A percentile compares a stretch with the other conserved stretches of the same genome.
Conservation (phyloP, 257 asterid genomes). For the Primulina eburnea region DNA sequence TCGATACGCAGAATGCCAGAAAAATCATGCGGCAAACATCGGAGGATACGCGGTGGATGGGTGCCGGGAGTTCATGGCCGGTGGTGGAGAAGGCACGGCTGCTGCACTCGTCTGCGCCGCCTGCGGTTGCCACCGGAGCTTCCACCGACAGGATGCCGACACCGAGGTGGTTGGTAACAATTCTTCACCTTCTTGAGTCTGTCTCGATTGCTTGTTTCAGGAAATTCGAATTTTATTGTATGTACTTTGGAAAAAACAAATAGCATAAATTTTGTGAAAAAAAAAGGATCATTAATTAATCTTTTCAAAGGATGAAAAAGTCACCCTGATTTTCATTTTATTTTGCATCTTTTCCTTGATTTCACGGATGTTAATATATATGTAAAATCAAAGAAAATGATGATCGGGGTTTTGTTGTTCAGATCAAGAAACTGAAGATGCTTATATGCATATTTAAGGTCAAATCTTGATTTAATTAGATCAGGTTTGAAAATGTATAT, state of each 20-base stretch:
- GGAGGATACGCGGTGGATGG: slow-evolving; percentile 69
- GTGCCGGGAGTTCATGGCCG: slow-evolving; percentile 68
- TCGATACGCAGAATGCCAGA: slow-evolving; percentile 57
- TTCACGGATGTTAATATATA: not conserved
- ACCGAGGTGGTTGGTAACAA: slow-evolving; percentile 40
- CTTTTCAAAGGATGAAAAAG: not conserved
- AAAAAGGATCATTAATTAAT: not conserved
- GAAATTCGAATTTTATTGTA: not conserved
- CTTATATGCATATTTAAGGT: not conserved
- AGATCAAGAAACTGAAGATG: too few relatives aligned
- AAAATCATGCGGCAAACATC: slow-evolving; percentile 57
- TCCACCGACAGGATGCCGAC: slow-evolving; percentile 53
- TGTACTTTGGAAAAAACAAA: not conserved
- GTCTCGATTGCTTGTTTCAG: not conserved
- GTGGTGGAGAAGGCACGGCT: slow-evolving; percentile 47
- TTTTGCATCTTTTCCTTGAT: not conserved
- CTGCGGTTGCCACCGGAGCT: slow-evolving; percentile 65
- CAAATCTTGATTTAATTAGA: not conserved
- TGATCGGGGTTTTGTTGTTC: not conserved
- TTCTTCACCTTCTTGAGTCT: slow-evolving; percentile 23
- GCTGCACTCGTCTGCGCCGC: slow-evolving; percentile 58
- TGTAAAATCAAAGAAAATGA: not conserved
- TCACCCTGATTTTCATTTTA: not conserved
- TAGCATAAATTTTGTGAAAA: not conserved
- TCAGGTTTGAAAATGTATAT: not conserved